Base-by-base conservation (phyloP, 148 eudicot genomes). In the Amaranthus palmeri region DNA sequence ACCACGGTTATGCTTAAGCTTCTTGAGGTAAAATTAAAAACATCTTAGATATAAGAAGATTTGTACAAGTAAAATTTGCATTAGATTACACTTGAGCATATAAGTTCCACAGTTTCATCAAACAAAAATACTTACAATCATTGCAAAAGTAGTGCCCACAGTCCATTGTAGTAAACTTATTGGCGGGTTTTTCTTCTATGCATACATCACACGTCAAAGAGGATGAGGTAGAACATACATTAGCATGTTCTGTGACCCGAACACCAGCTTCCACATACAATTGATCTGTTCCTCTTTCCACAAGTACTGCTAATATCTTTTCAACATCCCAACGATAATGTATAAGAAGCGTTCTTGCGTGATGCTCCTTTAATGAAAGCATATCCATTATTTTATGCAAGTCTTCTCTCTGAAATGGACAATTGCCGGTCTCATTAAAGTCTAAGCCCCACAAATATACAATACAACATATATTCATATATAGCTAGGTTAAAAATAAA, bases 291-390 rank as follows among this genome's bases (percentile, higher is more conserved):
- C 92, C 96, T 81, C 75, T 80, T 69, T 88, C 92, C 25, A 81
- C 88, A 52, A 79, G 83, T 53, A 84, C 84, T 9, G 79, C 76
- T 64, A 83, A 65, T 10, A 88, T 77, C 66, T 80, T 86, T 41
- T 88, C 87, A 65, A 85, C 89, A 79, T 90, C 84, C 96, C 96
- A 90, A 9, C 92, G 88, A 72, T 81, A 86, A 78, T 90, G 92
- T 71, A 90, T 88, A 49, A 90, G 92, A 46, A 90, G 79, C 48
- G 90, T 88, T 64, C 96, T 79, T 2, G 96, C 96, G 74, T 86
- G 88, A 70, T 90, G 90, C 75, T 90, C 96, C 65, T 74, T 86
- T 74, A 88, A 45, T 4, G 89, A 88, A n/a, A 90, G 76, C 80
- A 88, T 64, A 48, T 90, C 92, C 90, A 88, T 86, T 71, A 85